These are phyloP conservation scores for Tylopilus felleus DNA, from an alignment of 768 basidiomycete species.

Conservation along the genomic window DNA sequence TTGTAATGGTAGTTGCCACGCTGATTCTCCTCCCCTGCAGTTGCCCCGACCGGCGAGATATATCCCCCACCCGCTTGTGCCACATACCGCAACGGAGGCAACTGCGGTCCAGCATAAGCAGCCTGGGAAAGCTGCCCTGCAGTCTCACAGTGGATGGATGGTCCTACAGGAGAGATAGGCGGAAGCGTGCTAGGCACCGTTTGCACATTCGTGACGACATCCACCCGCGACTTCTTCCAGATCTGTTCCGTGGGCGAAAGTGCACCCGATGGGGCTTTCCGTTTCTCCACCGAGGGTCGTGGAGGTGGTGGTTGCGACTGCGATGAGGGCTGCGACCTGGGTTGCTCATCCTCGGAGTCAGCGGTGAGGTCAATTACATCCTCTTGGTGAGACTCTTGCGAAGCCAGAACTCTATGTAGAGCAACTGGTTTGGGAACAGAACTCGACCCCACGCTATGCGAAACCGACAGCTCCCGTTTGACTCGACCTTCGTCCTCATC, in stretches of 20 bases:
- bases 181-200: constrained; percentile 14
- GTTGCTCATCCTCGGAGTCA: constrained; percentile 73
- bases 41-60: constrained; percentile 18
- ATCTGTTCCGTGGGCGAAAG: constrained; percentile 59
- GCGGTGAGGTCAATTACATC: constrained; percentile 84
- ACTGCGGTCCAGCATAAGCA: constrained; percentile 20
- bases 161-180: constrained; percentile 25
- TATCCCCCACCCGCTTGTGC: constrained; percentile 19
- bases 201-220: constrained; percentile 18
- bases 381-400: constrained; percentile 34
- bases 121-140: constrained; percentile 15
- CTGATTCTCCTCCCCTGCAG: constrained; percentile 16
- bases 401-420: constrained; percentile 10
- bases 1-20: constrained; percentile 24
- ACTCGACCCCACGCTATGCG: constrained; percentile 47
- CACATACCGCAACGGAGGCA: constrained; percentile 30
- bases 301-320: constrained; percentile 31
- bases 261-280: constrained; percentile 53
- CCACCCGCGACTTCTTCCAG: constrained; percentile 66
- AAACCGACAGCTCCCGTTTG: constrained; percentile 71
- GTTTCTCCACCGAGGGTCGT: constrained; percentile 44
- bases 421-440: constrained; percentile 28
- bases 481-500: constrained; percentile 74
- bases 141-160: constrained; percentile 13
- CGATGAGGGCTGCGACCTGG: constrained; percentile 23